Evolutionary conservation across 139 green algal species (phyloP).

Genomic region (Dunaliella primolecta): DNA sequence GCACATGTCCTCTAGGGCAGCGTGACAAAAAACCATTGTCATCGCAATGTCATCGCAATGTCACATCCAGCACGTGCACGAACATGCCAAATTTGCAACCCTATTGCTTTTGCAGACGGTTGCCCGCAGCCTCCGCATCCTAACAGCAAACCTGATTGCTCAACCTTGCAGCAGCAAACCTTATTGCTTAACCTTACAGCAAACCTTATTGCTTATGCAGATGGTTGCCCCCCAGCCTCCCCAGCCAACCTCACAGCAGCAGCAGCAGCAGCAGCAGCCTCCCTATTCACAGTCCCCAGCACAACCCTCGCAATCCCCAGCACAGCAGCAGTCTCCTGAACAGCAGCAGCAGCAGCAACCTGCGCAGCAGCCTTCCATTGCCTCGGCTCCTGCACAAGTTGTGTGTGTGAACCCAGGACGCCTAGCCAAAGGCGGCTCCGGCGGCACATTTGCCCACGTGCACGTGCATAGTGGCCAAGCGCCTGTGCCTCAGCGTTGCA

Average conservation of each 20-base stretch:
- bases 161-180: no score
- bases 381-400: slow-evolving; percentile 17
- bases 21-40: no score
- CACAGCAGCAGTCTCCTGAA: background rate
- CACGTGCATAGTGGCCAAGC: slow-evolving; percentile 20
- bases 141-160: no score
- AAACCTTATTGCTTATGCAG: no score
- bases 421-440: slow-evolving; percentile 63
- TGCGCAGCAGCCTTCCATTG: background rate
- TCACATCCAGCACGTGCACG: no score
- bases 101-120: no score
- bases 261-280: background rate
- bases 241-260: background rate
- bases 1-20: no score
- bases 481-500: slow-evolving; percentile 33
- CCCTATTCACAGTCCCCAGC: no score
- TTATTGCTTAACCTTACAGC: no score
- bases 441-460: slow-evolving; percentile 76
- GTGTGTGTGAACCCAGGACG: slow-evolving; percentile 80
- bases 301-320: background rate
- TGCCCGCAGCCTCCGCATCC: no score
- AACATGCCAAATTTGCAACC: no score
- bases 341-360: background rate
- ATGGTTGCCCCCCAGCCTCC: slow-evolving; percentile 6
- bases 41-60: no score